These are phyloP conservation scores for Tolypocladium pustulatum DNA, from an alignment of 2,329 filamentous ascomycete species.

Conservation along the genomic window DNA sequence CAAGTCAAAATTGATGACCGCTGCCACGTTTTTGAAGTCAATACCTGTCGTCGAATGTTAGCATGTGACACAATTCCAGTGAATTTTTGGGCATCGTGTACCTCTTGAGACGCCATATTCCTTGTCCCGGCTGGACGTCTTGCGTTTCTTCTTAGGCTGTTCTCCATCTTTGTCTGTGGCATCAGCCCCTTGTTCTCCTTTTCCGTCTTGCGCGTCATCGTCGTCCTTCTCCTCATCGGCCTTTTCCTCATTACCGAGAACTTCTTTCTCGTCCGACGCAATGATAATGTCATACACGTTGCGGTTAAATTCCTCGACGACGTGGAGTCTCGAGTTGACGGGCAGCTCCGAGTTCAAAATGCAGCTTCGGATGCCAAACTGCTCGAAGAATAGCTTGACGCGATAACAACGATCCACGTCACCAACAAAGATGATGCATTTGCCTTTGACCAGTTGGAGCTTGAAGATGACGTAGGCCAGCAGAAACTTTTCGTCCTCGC, in stretches of 20 bases:
- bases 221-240: conserved; percentile 27
- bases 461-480: conserved; percentile 92
- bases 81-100: conserved; percentile 3
- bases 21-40: conserved; percentile 91
- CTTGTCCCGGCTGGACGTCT: conserved; percentile 56
- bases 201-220: conserved; percentile 32
- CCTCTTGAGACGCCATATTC: conserved; percentile 95
- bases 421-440: conserved; percentile 62
- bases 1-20: conserved; percentile 94
- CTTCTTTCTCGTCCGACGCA: conserved; percentile 83
- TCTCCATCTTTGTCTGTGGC: conserved; percentile 12
- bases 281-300: conserved; percentile 97
- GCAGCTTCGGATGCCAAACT: conserved; percentile 90
- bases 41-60: conserved; percentile 33
- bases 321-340: conserved; percentile 84
- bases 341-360: conserved; percentile 91
- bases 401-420: conserved; percentile 85
- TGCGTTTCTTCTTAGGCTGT: conserved; percentile 18
- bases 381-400: conserved; percentile 88
- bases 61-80: neutral
- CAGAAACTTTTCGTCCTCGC: conserved; percentile 96
- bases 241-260: conserved; percentile 56
- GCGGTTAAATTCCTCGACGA: conserved; percentile 95
- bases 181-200: conserved; percentile 14
- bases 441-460: conserved; percentile 85